These are phyloP conservation scores for Aspergillus floridensis DNA, from an alignment of 2,329 filamentous ascomycete species.

Conservation along the genomic window DNA sequence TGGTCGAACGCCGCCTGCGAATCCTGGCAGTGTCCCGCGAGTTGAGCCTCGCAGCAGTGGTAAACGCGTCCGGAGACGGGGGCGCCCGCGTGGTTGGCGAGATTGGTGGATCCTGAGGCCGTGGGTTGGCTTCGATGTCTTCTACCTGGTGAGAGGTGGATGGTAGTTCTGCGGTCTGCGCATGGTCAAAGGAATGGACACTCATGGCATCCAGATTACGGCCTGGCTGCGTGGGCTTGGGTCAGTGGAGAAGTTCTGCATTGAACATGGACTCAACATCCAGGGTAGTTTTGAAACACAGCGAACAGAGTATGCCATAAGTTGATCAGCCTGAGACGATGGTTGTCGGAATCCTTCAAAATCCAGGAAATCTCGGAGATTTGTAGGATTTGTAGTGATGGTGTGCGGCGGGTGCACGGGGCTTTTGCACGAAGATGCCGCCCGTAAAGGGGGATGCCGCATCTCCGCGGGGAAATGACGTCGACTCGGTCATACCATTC, in stretches of 20 bases:
- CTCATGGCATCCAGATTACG: constrained; percentile 28
- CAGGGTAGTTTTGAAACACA: neutral
- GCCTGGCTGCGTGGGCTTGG: neutral
- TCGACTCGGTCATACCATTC: neutral
- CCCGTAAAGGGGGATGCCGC: neutral
- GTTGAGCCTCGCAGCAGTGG: constrained; percentile 27
- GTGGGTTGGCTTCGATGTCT: constrained; percentile 39
- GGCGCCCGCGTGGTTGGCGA: constrained; percentile 21
- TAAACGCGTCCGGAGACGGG: constrained; percentile 24
- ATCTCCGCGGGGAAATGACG: constrained; percentile 9
- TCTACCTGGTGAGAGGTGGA: constrained; percentile 21
- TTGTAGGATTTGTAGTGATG: neutral
- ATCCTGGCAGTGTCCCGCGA: constrained; percentile 35
- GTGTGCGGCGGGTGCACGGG: neutral
- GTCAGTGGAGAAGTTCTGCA: neutral
- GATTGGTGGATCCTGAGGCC: constrained; percentile 18
- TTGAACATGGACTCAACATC: neutral
- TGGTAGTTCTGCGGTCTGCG: constrained; percentile 18
- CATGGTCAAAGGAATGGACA: constrained; percentile 34
- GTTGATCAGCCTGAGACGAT: neutral
- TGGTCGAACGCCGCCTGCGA: constrained; percentile 39
- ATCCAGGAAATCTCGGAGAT: neutral
- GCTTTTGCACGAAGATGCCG: neutral
- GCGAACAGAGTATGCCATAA: neutral
- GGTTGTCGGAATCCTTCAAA: neutral